A percentile compares a stretch with the other conserved stretches of the same genome.
phyloP scores from a whole-genome alignment of 164 flowering plant genomes.

The Stephania yunnanensis region DNA sequence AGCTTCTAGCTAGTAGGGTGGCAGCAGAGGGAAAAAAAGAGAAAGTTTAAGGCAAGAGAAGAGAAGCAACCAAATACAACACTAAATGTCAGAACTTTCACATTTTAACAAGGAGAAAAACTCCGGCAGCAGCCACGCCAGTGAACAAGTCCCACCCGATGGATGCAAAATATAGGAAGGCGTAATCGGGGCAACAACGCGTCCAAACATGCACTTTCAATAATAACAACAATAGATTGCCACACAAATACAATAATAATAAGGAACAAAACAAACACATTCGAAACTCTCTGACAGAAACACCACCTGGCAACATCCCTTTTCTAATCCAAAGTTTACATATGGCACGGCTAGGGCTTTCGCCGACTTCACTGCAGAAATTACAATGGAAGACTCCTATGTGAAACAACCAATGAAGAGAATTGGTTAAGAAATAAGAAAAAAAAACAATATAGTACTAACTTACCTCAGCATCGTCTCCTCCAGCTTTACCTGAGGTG shows the following conservation, averaged over 20 bases:
- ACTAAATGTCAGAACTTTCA: not conserved
- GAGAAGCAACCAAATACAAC: not conserved
- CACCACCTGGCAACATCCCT: not conserved
- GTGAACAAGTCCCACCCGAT: not conserved
- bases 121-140: conserved; percentile 37
- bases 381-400: not conserved
- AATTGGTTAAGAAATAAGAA: not conserved
- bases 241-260: not conserved
- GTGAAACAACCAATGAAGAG: not conserved
- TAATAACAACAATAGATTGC: not conserved
- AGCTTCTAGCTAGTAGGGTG: no score
- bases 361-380: conserved; percentile 10
- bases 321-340: not conserved
- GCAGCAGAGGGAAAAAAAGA: not conserved
- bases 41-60: not conserved
- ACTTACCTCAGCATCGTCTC: conserved; percentile 27
- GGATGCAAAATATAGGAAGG: not conserved
- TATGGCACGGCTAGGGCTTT: not conserved
- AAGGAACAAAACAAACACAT: not conserved
- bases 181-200: conserved; percentile 1
- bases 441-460: not conserved
- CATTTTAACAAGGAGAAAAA: not conserved
- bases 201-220: conserved; percentile 1
- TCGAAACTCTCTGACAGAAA: not conserved
- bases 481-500: conserved; percentile 21